Conservation (phyloP, 441 rosid genomes). For the Erysimum pusillum region DNA sequence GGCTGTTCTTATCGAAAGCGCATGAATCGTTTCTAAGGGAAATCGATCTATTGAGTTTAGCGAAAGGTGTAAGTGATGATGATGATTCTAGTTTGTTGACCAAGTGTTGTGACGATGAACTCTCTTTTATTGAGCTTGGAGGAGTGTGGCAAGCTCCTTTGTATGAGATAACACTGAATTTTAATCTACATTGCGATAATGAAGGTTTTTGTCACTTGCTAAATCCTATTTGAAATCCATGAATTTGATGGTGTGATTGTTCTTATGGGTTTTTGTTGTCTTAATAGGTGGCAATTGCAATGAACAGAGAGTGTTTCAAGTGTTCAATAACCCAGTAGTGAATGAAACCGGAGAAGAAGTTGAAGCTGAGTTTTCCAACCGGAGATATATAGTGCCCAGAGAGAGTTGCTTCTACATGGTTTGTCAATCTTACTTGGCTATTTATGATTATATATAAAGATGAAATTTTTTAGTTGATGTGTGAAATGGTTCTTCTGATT, state of each 20-base stretch:
- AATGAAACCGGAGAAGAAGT: slow-evolving; percentile 66
- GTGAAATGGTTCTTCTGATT: slow-evolving; percentile 20
- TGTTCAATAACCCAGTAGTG: slow-evolving; percentile 63
- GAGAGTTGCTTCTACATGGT: slow-evolving; percentile 89
- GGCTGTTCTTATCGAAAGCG: slow-evolving; percentile 61
- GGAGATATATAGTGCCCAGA: slow-evolving; percentile 64
- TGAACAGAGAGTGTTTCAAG: slow-evolving; percentile 56
- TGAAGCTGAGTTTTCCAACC: slow-evolving; percentile 68
- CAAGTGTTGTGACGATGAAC: slow-evolving; percentile 32
- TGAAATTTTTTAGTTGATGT: slow-evolving; percentile 11
- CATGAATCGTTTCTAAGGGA: slow-evolving; percentile 59
- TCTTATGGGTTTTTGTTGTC: slow-evolving; percentile 1
- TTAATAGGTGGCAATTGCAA: slow-evolving; percentile 48
- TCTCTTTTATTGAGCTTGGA: slow-evolving; percentile 73
- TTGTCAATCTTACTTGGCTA: slow-evolving; percentile 2
- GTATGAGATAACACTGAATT: slow-evolving; percentile 70
- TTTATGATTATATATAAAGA: slow-evolving; percentile 21
- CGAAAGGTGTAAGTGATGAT: slow-evolving; percentile 54
- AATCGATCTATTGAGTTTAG: slow-evolving; percentile 54
- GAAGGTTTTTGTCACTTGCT: slow-evolving; percentile 46
- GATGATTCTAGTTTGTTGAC: slow-evolving; percentile 41
- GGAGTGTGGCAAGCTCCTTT: slow-evolving; percentile 89
- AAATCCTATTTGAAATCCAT: neutral
- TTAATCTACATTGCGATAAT: slow-evolving; percentile 42
- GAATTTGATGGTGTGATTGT: slow-evolving; percentile 15